Percentiles rank a stretch among this genome's conserved stretches.
These are phyloP conservation scores for Citrus trifoliata DNA, from an alignment of 345 rosid genomes.

Conservation along the genomic window DNA sequence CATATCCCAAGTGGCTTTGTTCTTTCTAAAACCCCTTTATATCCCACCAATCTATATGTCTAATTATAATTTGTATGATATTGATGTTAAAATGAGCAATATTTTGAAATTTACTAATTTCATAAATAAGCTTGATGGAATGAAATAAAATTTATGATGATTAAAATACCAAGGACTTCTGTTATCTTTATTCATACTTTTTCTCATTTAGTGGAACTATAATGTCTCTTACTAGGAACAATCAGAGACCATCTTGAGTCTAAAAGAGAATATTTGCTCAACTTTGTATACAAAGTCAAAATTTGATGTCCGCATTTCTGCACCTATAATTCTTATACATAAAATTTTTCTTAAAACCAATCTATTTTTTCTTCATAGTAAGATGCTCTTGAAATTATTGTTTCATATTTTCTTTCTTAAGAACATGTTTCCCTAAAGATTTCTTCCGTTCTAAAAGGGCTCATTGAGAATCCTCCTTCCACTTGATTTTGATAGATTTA, in stretches of 20 bases:
- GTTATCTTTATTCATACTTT: neutral
- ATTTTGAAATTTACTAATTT: neutral
- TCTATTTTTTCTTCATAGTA: neutral
- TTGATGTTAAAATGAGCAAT: neutral
- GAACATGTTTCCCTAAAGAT: neutral
- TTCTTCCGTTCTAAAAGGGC: neutral
- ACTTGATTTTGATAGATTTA: constrained; percentile 52
- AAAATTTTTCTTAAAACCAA: neutral
- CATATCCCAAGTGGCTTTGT: neutral
- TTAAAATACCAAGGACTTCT: neutral
- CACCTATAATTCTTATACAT: too few relatives aligned
- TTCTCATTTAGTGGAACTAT: neutral
- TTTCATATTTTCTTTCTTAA: neutral
- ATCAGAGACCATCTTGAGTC: neutral
- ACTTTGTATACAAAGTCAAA: too few relatives aligned
- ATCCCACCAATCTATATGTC: neutral
- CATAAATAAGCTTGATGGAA: neutral
- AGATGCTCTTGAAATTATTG: neutral
- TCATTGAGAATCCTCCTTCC: neutral
- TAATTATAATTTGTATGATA: too few relatives aligned
- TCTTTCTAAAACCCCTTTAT: neutral
- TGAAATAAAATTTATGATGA: neutral
- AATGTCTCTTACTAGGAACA: neutral
- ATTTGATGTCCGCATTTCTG: too few relatives aligned
- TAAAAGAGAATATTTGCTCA: neutral